phyloP scores from a whole-genome alignment of 2,329 filamentous ascomycete species.

The Colletotrichum sidae region DNA sequence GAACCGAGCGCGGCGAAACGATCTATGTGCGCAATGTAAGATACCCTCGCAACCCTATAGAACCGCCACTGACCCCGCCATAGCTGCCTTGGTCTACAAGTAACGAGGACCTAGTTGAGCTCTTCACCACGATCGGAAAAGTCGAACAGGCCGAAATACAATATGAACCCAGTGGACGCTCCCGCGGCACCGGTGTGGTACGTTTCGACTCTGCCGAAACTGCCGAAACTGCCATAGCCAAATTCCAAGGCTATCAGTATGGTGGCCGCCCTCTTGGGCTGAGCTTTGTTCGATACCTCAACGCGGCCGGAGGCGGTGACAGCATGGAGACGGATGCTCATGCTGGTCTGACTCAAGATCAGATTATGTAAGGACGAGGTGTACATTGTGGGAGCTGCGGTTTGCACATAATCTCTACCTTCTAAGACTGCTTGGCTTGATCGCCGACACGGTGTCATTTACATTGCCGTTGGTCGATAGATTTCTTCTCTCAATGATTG shows the following conservation, averaged over 20 bases:
- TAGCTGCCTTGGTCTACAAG: conserved; percentile 98
- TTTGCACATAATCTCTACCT: neutral
- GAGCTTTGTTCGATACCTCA: conserved; percentile 93
- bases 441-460: too few species aligned
- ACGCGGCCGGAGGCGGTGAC: conserved; percentile 70
- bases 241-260: conserved; percentile 98
- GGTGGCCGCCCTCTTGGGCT: conserved; percentile 93
- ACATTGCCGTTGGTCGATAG: too few species aligned
- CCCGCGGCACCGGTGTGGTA: conserved; percentile 95
- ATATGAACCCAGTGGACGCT: conserved; percentile 96
- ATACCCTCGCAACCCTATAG: conserved; percentile 39
- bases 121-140: conserved; percentile 98
- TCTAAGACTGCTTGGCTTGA: too few species aligned
- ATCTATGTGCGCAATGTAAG: conserved; percentile 98
- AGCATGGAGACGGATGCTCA: conserved; percentile 86
- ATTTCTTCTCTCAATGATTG: too few species aligned
- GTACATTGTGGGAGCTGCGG: neutral
- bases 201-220: conserved; percentile 87
- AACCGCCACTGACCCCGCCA: neutral
- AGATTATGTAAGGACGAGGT: conserved; percentile 81
- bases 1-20: conserved; percentile 82
- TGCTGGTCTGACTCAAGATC: conserved; percentile 89
- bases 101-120: conserved; percentile 95
- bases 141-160: conserved; percentile 99
- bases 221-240: conserved; percentile 92